Conservation (phyloP, 129 eudicot species). For the Arctium minus region DNA sequence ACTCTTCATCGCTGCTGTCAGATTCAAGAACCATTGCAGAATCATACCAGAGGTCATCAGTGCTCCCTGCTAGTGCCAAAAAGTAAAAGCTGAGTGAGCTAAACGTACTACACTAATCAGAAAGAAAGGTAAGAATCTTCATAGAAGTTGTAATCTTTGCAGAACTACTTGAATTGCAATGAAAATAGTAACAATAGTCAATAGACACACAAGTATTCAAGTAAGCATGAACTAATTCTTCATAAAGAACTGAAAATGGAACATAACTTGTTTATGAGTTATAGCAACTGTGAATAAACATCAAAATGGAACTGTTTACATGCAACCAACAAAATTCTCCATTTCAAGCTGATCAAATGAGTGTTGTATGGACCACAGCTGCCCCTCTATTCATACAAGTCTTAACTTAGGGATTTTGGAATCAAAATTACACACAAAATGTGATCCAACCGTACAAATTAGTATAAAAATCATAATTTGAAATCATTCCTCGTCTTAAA, state of each 20-base stretch:
- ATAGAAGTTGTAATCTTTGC: neutral
- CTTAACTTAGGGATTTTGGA: neutral
- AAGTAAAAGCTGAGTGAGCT: neutral
- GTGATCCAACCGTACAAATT: neutral
- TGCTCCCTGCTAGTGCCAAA: conserved; percentile 36
- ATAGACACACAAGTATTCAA: no score
- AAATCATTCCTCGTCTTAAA: neutral
- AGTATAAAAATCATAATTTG: neutral
- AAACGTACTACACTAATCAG: neutral
- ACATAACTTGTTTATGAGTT: neutral
- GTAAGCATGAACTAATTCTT: neutral
- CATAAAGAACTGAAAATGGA: neutral
- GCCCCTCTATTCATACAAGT: no score
- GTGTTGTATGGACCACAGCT: no score
- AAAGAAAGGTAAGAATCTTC: neutral
- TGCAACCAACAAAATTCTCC: neutral
- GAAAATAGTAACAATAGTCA: neutral
- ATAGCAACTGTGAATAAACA: neutral
- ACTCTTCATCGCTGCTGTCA: conserved; percentile 75
- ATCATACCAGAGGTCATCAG: conserved; percentile 77
- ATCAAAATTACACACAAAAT: neutral
- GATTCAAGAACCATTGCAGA: conserved; percentile 62
- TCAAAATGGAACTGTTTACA: neutral
- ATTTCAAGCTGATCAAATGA: neutral
- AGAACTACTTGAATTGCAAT: neutral